A percentile compares a stretch with the other conserved stretches of the same genome.
These are phyloP conservation scores for Streptanthus diversifolius DNA, from an alignment of 345 rosid species.

Conservation along the genomic window DNA sequence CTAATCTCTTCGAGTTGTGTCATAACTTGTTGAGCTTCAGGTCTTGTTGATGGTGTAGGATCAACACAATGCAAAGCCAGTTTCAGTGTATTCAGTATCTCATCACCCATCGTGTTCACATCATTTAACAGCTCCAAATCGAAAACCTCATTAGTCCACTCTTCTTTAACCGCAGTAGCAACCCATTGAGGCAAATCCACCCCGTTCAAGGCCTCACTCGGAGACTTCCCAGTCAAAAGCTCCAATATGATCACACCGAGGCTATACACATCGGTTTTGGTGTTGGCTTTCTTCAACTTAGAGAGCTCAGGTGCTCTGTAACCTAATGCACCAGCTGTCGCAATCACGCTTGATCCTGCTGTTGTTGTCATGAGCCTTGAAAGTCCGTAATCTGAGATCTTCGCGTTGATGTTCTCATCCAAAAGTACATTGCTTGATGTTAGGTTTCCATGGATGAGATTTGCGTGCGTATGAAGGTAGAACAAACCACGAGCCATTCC, in stretches of 20 bases:
- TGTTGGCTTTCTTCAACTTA: slow-evolving; percentile 75
- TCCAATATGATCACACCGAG: slow-evolving; percentile 82
- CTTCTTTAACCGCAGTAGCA: slow-evolving; percentile 89
- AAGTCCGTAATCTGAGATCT: slow-evolving; percentile 74
- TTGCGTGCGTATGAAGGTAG: slow-evolving; percentile 67
- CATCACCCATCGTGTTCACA: slow-evolving; percentile 62
- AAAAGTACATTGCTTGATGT: slow-evolving; percentile 78
- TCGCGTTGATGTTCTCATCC: slow-evolving; percentile 49
- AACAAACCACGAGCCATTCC: slow-evolving; percentile 67
- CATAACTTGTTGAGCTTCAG: slow-evolving; percentile 71
- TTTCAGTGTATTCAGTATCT: slow-evolving; percentile 76
- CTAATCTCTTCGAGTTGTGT: slow-evolving; percentile 71
- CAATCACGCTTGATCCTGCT: slow-evolving; percentile 73
- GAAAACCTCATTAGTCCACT: slow-evolving; percentile 90
- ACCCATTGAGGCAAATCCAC: slow-evolving; percentile 96
- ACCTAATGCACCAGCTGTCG: slow-evolving; percentile 78
- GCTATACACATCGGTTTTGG: slow-evolving; percentile 80
- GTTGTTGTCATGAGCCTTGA: slow-evolving; percentile 72
- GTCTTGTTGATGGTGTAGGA: slow-evolving; percentile 73
- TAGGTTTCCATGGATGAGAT: slow-evolving; percentile 75
- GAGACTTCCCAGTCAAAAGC: slow-evolving; percentile 88
- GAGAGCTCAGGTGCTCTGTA: slow-evolving; percentile 93
- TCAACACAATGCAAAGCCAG: slow-evolving; percentile 89
- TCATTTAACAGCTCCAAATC: slow-evolving; percentile 85
- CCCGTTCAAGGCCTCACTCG: slow-evolving; percentile 70